A percentile compares a stretch with the other conserved stretches of the same genome.
These are phyloP conservation scores for Alternaria metachromatica DNA, from an alignment of 2,329 filamentous ascomycete genomes.

Conservation along the genomic window DNA sequence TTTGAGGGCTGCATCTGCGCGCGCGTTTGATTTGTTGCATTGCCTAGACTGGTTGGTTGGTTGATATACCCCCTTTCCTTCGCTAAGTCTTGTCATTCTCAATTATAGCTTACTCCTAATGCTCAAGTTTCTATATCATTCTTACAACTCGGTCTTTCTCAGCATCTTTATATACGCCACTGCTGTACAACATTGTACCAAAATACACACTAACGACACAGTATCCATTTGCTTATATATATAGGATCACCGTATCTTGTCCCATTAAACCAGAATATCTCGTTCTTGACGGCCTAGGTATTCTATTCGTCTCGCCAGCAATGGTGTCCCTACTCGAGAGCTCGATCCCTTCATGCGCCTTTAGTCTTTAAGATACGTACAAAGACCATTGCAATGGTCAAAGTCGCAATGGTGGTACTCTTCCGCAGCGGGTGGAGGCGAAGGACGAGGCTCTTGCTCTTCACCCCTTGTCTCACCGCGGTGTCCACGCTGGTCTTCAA, in stretches of 20 bases:
- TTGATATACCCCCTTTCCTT: constrained; percentile 31
- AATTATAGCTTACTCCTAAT: neutral
- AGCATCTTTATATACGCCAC: neutral
- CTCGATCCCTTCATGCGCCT: neutral
- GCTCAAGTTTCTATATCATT: neutral
- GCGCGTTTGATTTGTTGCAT: neutral
- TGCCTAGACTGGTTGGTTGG: constrained; percentile 20
- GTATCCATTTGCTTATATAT: neutral
- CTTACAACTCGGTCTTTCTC: no score
- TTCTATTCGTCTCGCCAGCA: neutral
- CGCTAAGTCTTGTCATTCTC: constrained; percentile 8
- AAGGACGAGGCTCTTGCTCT: neutral
- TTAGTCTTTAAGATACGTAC: neutral
- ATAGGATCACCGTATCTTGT: neutral
- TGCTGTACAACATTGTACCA: neutral
- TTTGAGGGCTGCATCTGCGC: constrained; percentile 5
- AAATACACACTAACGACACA: neutral
- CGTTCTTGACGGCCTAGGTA: neutral
- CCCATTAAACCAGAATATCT: neutral
- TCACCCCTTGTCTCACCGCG: neutral
- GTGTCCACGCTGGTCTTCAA: neutral
- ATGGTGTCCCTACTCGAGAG: neutral
- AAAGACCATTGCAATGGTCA: neutral
- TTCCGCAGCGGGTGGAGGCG: neutral
- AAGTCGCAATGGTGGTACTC: neutral